These are phyloP conservation scores for Saccharomyces hybrid DNA, from an alignment of 1,139 yeast species.

Conservation along the genomic window DNA sequence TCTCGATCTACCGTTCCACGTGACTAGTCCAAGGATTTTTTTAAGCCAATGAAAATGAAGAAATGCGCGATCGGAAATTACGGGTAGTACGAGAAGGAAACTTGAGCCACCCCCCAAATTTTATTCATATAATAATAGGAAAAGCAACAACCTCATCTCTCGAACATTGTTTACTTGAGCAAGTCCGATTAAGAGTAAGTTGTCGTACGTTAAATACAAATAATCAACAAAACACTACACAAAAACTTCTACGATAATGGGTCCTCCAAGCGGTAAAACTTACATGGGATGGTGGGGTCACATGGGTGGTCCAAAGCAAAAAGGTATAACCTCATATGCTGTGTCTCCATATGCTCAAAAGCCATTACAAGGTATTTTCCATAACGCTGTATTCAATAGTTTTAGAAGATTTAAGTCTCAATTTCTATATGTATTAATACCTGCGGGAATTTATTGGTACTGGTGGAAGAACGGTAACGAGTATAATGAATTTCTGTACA, in stretches of 20 bases:
- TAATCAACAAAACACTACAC: neutral
- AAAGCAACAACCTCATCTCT: neutral
- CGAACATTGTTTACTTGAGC: neutral
- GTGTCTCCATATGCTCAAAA: constrained; percentile 91
- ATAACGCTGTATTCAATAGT: constrained; percentile 85
- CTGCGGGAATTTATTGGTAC: constrained; percentile 74
- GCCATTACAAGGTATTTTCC: constrained; percentile 80
- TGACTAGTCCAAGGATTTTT: neutral
- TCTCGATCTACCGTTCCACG: neutral
- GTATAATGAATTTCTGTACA: constrained; percentile 90
- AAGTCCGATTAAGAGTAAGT: neutral
- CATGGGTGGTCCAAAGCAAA: constrained; percentile 79
- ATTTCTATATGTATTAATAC: constrained; percentile 68
- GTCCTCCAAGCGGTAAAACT: constrained; percentile 67
- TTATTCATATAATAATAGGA: neutral
- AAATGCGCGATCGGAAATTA: neutral
- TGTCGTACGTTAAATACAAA: neutral
- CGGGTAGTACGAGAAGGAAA: neutral
- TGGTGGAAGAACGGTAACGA: constrained; percentile 84
- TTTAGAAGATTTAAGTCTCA: constrained; percentile 92
- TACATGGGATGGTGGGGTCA: constrained; percentile 99
- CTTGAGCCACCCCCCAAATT: neutral
- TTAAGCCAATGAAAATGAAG: neutral
- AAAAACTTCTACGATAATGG: constrained; percentile 28
- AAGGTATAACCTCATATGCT: constrained; percentile 75